Evolutionary conservation across 768 basidiomycete species (phyloP), one percentile per base, ranked within the genome.

Genomic region (Pholiota microspora): DNA sequence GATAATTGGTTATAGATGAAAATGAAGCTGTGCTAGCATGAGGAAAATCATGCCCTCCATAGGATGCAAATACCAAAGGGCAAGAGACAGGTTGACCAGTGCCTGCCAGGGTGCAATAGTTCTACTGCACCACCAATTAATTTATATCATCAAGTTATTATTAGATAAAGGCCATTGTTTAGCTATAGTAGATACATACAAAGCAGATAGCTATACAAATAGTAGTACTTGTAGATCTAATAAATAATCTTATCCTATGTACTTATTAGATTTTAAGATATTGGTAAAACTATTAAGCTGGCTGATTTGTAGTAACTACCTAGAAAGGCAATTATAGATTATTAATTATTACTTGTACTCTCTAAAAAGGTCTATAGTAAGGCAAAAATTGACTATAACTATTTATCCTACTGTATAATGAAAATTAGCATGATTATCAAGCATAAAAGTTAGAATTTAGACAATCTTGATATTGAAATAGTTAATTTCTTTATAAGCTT

Each of bases 391-490:
- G n/a, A 4, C 8, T 1, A 35, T 34, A 7, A 35, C 31, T 16
- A 32, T 49, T 18, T 24, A 18, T 2, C 29, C 21, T 9, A 34
- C 21, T 5, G 48, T 32, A 9, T 9, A 12, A 23, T 34, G 24
- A 18, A 49, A 49, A 3, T 57, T 50, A 1, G 38, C 34, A 40
- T 57, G 45, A 18, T 53, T 46, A 25, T 59, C 42, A 16, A 27
- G 32, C 25, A 59, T 15, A 35, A 47, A 53, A 2, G 61, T 60
- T 3, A 60, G n/a, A 3, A 64, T 15, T 0, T 54, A 50, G 2
- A 23, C 18, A 2, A 64, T 62, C 38, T 64, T 57, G 8, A 64
- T 29, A 27, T 62, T 62, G 2, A 64, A 49, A 2, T 50, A 50
- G 1, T 9, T 10, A 6, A 64, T 59, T 38, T 64, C 63, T 51